Percentiles rank a stretch among this genome's conserved stretches.
phyloP scores from a whole-genome alignment of 2,329 filamentous ascomycete species.

The Cercospora beticola region DNA sequence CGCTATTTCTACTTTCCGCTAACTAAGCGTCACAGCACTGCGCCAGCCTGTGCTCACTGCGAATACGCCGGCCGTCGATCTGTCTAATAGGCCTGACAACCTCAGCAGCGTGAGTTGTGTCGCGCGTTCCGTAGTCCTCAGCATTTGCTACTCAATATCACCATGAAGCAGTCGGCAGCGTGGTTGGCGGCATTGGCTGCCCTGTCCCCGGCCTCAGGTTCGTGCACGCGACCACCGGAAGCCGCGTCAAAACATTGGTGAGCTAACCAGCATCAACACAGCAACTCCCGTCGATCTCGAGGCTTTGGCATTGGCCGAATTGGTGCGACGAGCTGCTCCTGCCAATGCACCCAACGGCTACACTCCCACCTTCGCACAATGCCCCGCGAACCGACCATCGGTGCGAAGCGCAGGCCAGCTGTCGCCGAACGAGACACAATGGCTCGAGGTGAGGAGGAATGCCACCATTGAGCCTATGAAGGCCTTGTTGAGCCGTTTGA shows the following conservation, averaged over 20 bases:
- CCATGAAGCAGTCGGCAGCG: background rate
- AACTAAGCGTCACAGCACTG: background rate
- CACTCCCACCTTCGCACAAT: constrained; percentile 65
- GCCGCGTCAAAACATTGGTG: background rate
- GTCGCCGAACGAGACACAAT: constrained; percentile 68
- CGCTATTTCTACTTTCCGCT: background rate
- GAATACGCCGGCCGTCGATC: background rate
- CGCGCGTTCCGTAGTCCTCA: background rate
- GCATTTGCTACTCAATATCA: background rate
- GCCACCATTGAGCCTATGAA: constrained; percentile 75
- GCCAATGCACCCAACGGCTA: constrained; percentile 67
- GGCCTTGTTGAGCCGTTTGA: constrained; percentile 67
- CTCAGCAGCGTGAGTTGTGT: background rate
- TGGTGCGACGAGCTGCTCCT: constrained; percentile 34
- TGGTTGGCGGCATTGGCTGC: background rate
- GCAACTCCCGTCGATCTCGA: background rate
- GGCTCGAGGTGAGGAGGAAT: constrained; percentile 69
- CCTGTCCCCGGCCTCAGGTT: background rate
- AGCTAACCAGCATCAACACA: background rate
- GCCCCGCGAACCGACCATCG: constrained; percentile 66
- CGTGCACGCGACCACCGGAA: background rate
- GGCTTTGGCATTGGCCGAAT: background rate
- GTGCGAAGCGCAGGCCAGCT: constrained; percentile 64
- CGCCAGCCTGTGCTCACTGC: background rate
- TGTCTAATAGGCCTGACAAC: background rate